A percentile compares a stretch with the other conserved stretches of the same genome.
phyloP scores from a whole-genome alignment of 139 green algal genomes.

The Chlorella sp. region DNA sequence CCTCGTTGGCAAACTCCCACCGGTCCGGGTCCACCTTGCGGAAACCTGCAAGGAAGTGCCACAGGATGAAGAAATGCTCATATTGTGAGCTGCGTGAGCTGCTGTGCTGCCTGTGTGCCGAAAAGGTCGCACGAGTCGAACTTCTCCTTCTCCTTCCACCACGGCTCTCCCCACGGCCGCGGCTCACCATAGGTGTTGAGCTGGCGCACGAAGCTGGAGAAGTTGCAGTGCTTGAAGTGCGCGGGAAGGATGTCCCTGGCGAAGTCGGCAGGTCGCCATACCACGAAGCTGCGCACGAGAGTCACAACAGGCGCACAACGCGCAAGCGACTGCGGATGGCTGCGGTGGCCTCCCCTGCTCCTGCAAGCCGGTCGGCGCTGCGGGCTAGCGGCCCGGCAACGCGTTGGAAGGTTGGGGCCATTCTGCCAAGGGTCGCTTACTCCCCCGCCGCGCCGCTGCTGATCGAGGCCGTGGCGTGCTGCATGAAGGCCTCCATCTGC shows the following conservation, averaged over 20 bases:
- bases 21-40: conserved; percentile 92
- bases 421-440: too few species aligned
- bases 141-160: too few species aligned
- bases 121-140: not conserved
- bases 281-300: conserved; percentile 57
- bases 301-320: too few species aligned
- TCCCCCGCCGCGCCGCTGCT: too few species aligned
- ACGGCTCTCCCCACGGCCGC: too few species aligned
- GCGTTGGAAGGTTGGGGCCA: too few species aligned
- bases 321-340: too few species aligned
- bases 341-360: too few species aligned
- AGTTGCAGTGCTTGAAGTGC: conserved; percentile 95
- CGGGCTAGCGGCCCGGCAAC: too few species aligned
- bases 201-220: conserved; percentile 91
- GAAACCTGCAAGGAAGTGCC: conserved; percentile 56
- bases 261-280: conserved; percentile 90
- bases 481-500: too few species aligned
- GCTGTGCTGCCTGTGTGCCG: not conserved
- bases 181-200: conserved; percentile 88
- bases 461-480: too few species aligned
- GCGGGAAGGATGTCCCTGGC: conserved; percentile 79
- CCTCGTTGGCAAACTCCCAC: conserved; percentile 96
- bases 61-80: not conserved
- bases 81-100: not conserved
- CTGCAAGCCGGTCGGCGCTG: too few species aligned